Conservation (phyloP, 768 basidiomycete species). For the Agaricus blazei region DNA sequence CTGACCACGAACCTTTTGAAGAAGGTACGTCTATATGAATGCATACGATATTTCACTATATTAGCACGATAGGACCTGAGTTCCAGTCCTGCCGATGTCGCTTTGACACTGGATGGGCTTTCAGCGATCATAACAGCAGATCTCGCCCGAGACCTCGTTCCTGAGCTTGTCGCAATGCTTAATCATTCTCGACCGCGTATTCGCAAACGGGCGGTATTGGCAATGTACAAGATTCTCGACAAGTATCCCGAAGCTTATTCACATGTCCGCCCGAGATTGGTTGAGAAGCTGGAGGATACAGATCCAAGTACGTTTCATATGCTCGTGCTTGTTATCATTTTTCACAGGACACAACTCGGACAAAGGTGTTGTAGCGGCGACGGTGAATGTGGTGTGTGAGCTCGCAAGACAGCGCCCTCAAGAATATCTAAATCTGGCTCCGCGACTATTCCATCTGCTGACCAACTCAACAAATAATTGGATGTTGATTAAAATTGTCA, state of each 20-base stretch:
- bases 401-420: constrained; percentile 74
- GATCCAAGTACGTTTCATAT: constrained; percentile 50
- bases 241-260: constrained; percentile 78
- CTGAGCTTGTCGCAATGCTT: constrained; percentile 80
- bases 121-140: constrained; percentile 82
- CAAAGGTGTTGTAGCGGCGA: constrained; percentile 86
- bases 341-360: background rate
- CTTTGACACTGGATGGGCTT: constrained; percentile 76
- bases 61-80: constrained; percentile 62
- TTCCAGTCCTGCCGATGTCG: constrained; percentile 69
- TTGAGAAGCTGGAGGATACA: constrained; percentile 76
- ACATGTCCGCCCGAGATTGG: constrained; percentile 61
- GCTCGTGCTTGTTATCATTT: background rate
- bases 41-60: constrained; percentile 12
- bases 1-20: constrained; percentile 93
- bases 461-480: constrained; percentile 97
- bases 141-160: constrained; percentile 85
- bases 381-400: constrained; percentile 93
- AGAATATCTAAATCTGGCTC: constrained; percentile 83
- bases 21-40: constrained; percentile 52
- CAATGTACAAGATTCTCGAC: constrained; percentile 72
- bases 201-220: constrained; percentile 85
- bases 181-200: constrained; percentile 87
- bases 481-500: constrained; percentile 99
- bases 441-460: constrained; percentile 87